phyloP scores from a whole-genome alignment of 2,329 filamentous ascomycete species.

The Monosporascus cannonballus region DNA sequence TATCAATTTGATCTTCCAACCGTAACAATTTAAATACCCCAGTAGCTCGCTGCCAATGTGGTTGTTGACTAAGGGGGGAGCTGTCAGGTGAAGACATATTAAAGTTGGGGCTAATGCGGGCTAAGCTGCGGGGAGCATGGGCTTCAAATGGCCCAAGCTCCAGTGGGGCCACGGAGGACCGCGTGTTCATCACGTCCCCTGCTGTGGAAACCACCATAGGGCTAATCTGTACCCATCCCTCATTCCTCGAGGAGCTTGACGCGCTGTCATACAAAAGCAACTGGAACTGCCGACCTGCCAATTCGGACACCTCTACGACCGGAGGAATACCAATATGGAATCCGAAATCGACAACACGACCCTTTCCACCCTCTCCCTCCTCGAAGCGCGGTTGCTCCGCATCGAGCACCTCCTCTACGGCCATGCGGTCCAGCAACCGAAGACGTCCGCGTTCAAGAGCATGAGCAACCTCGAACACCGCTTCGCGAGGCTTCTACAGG shows the following conservation, averaged over 20 bases:
- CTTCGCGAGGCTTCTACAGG: slow-evolving; percentile 43
- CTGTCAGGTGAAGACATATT: not conserved
- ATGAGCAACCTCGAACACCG: slow-evolving; percentile 48
- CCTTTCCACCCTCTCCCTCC: slow-evolving; percentile 47
- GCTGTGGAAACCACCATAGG: not conserved
- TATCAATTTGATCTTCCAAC: no score
- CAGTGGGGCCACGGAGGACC: not conserved
- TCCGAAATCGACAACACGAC: slow-evolving; percentile 44
- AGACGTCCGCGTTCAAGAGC: slow-evolving; percentile 35
- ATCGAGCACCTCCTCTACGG: slow-evolving; percentile 55
- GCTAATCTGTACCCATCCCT: not conserved
- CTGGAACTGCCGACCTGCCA: not conserved
- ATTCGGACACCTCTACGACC: not conserved
- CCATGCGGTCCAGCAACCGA: slow-evolving; percentile 27
- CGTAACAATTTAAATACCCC: no score
- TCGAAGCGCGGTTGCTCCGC: slow-evolving; percentile 53
- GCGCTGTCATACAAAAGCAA: not conserved
- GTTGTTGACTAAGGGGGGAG: no score
- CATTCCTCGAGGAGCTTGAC: no score
- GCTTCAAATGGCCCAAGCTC: not conserved
- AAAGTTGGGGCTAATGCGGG: not conserved
- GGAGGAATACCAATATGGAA: slow-evolving; percentile 4
- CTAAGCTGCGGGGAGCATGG: not conserved
- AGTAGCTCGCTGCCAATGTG: no score
- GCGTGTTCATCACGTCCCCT: not conserved